A percentile compares a stretch with the other conserved stretches of the same genome.
Conservation (phyloP, 306 rosid species). For the Vicia villosa region DNA sequence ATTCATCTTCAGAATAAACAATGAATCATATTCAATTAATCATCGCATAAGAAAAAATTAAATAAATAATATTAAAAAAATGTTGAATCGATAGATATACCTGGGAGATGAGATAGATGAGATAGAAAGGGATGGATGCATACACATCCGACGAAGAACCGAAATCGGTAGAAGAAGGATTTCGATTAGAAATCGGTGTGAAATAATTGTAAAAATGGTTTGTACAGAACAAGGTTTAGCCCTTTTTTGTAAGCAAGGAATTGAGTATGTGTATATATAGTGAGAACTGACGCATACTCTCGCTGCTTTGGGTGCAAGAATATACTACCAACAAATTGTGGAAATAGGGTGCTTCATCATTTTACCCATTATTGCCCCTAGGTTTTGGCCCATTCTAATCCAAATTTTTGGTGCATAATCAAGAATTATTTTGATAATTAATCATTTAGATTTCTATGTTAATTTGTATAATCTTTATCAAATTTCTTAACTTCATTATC, state of each 20-base stretch:
- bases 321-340: not conserved
- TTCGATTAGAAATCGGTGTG: not conserved
- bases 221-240: not conserved
- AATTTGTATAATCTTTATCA: no score
- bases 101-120: not conserved
- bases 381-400: no score
- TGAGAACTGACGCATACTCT: not conserved
- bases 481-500: not conserved
- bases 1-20: not conserved
- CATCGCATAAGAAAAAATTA: not conserved
- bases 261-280: not conserved
- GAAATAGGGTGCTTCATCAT: not conserved
- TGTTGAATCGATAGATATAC: not conserved
- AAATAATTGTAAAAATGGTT: not conserved
- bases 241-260: not conserved
- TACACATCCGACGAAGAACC: not conserved
- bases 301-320: not conserved
- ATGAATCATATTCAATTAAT: constrained; percentile 31
- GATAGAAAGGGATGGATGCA: not conserved
- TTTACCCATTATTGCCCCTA: not conserved
- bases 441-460: no score
- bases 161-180: not conserved
- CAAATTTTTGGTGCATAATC: no score
- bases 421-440: no score
- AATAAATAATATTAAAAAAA: not conserved